phyloP scores from a whole-genome alignment of 768 basidiomycete genomes.

The Mycena crocata region DNA sequence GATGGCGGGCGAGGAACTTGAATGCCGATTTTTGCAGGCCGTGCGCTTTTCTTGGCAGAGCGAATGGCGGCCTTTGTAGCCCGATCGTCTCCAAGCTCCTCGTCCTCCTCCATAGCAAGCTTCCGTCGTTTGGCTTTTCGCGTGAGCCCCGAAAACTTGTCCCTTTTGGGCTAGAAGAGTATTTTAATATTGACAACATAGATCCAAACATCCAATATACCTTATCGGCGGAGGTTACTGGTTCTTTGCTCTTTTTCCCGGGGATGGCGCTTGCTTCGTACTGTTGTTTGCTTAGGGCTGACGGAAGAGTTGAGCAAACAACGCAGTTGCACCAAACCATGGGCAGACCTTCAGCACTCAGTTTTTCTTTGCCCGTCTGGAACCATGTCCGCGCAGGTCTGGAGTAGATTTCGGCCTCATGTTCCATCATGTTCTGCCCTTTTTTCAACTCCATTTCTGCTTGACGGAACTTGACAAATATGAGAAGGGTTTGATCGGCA shows the following conservation, averaged over 20 bases:
- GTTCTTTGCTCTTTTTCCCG: constrained; percentile 52
- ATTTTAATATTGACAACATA: constrained; percentile 12
- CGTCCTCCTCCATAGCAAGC: constrained; percentile 85
- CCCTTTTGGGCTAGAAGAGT: constrained; percentile 71
- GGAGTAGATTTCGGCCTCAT: constrained; percentile 91
- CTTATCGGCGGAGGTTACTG: constrained; percentile 52
- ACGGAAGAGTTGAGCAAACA: constrained; percentile 7
- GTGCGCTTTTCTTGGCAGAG: constrained; percentile 83
- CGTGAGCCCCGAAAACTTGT: constrained; percentile 86
- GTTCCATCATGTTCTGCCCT: constrained; percentile 95
- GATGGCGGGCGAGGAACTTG: constrained; percentile 49
- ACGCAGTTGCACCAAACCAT: not conserved
- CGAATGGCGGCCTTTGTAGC: constrained; percentile 82
- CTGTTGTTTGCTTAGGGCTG: constrained; percentile 81
- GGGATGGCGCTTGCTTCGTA: constrained; percentile 69
- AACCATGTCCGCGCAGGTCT: constrained; percentile 99
- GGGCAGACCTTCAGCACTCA: constrained; percentile 76
- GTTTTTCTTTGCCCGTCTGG: constrained; percentile 88
- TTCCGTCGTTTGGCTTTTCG: constrained; percentile 90
- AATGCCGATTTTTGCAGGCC: constrained; percentile 80
- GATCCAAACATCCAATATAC: constrained; percentile 41
- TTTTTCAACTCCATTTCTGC: constrained; percentile 98
- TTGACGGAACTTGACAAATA: constrained; percentile 69
- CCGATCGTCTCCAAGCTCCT: constrained; percentile 64
- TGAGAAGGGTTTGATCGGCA: constrained; percentile 18